A percentile compares a stretch with the other conserved stretches of the same genome.
Evolutionary conservation across 805 yeast genomes (phyloP).

Genomic region (Yamadazyma takamatsuzukensis): DNA sequence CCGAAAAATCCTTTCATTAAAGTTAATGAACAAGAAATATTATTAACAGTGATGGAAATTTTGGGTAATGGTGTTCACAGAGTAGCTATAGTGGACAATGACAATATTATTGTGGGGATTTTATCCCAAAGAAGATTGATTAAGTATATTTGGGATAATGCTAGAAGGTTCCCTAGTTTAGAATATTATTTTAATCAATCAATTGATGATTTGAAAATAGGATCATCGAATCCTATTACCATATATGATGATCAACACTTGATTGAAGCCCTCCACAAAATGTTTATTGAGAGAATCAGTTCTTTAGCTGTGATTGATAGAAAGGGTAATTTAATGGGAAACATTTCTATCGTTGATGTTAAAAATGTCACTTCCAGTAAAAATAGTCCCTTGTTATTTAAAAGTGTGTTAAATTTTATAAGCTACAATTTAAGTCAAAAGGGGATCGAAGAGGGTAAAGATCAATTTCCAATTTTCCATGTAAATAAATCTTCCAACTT

Average conservation of each 20-base stretch:
- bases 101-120: slow-evolving; percentile 67
- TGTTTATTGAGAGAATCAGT: slow-evolving; percentile 81
- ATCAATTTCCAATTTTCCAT: slow-evolving; percentile 94
- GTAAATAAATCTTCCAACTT: slow-evolving; percentile 76
- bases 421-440: slow-evolving; percentile 81
- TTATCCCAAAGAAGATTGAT: slow-evolving; percentile 87
- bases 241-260: slow-evolving; percentile 84
- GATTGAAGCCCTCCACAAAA: slow-evolving; percentile 79
- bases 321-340: slow-evolving; percentile 73
- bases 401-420: slow-evolving; percentile 83
- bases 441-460: slow-evolving; percentile 92
- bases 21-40: slow-evolving; percentile 62
- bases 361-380: slow-evolving; percentile 83
- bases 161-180: slow-evolving; percentile 76
- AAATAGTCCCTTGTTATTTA: slow-evolving; percentile 76
- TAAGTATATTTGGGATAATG: slow-evolving; percentile 87
- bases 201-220: slow-evolving; percentile 71
- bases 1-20: slow-evolving; percentile 87
- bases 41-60: slow-evolving; percentile 75
- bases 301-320: slow-evolving; percentile 91
- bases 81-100: slow-evolving; percentile 65
- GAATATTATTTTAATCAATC: slow-evolving; percentile 71
- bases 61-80: slow-evolving; percentile 96
- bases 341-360: slow-evolving; percentile 92
- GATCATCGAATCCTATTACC: slow-evolving; percentile 65